Base-by-base conservation (phyloP, 768 basidiomycete species). In the Boletus rufocinnamomeus region DNA sequence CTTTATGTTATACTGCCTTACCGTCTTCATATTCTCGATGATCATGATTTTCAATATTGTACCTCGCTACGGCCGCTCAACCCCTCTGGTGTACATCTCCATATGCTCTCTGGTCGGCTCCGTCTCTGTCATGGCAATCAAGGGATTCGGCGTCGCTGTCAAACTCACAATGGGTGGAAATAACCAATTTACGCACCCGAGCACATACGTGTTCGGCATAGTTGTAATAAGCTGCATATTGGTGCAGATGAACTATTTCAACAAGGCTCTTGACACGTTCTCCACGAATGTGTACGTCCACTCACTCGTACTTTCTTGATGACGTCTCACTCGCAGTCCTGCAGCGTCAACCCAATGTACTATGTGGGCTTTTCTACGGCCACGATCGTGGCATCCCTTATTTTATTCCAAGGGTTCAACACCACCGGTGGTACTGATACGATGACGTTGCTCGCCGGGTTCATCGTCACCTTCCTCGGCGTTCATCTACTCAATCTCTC, bases 91-190 rank as follows among this genome's bases (percentile, higher is more conserved):
- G 32, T 98, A 97, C 76, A 84, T 98, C 62, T 95, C 95, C 28
- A 96, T 99, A 68, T 98, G 97, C 74, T 98, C 95, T 13, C 73
- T 98, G 57, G 94, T 94, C 45, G 97, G 97, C 13, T 95, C 93
- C 32, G 86, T 99, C 45, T 94, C 93, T n/a, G 86, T 98, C 75
- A 98, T 99, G 97, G 90, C 94, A 43, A 91, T 98, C 80, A 99
- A 99, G 78, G 96, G 95, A 49, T 94, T 99, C 67, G 97, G 97
- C 46, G 88, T 98, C 48, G 96, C 97, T 3, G 83, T 99, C 67
- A 98, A 98, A 74, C 83, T 99, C 57, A 98, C 95, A 0, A 77
- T 98, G 57, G 82, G 84, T 11, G 95, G 96, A 47, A 91, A 92
- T 70, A 99, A 98, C 74, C 97, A 99, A 74, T 91, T 99, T 69